These are phyloP conservation scores for Iris pallida DNA, from an alignment of 116 monocot genomes.

Conservation along the genomic window DNA sequence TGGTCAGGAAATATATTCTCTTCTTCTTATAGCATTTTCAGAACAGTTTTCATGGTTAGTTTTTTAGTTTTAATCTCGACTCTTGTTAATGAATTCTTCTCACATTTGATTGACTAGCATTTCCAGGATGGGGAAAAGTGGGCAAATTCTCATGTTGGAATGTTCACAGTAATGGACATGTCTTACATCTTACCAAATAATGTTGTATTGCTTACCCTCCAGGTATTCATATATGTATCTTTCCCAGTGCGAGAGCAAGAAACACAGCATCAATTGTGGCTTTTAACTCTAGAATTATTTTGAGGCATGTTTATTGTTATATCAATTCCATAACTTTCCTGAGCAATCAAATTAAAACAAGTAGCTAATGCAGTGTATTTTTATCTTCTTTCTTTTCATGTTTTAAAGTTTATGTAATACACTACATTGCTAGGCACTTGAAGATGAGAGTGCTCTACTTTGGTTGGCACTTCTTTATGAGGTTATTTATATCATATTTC, in stretches of 20 bases:
- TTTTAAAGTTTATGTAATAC: slow-evolving; percentile 9
- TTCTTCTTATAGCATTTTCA: slow-evolving; percentile 84
- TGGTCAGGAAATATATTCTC: slow-evolving; percentile 96
- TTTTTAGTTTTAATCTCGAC: too few relatives aligned
- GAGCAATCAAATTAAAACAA: too few relatives aligned
- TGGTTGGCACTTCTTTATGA: slow-evolving; percentile 94
- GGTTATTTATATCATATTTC: slow-evolving; percentile 13
- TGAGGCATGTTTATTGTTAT: too few relatives aligned
- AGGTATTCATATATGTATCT: slow-evolving; percentile 56
- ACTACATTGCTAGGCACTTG: slow-evolving; percentile 55
- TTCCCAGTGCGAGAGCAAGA: not conserved
- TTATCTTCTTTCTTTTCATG: not conserved
- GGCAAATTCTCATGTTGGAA: slow-evolving; percentile 55
- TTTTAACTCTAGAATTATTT: too few relatives aligned
- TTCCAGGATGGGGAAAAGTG: slow-evolving; percentile 74
- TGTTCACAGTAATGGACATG: slow-evolving; percentile 72
- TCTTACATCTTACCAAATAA: slow-evolving; percentile 89
- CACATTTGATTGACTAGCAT: slow-evolving; percentile 6
- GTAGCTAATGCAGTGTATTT: not conserved
- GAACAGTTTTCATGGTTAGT: slow-evolving; percentile 46
- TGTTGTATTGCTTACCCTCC: slow-evolving; percentile 89
- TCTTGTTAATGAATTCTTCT: slow-evolving; percentile 8
- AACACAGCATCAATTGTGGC: not conserved
- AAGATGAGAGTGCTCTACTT: slow-evolving; percentile 68
- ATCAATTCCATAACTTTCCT: too few relatives aligned